Conservation (phyloP, 2,329 filamentous ascomycete genomes). For the Arthrocladium fulminans region DNA sequence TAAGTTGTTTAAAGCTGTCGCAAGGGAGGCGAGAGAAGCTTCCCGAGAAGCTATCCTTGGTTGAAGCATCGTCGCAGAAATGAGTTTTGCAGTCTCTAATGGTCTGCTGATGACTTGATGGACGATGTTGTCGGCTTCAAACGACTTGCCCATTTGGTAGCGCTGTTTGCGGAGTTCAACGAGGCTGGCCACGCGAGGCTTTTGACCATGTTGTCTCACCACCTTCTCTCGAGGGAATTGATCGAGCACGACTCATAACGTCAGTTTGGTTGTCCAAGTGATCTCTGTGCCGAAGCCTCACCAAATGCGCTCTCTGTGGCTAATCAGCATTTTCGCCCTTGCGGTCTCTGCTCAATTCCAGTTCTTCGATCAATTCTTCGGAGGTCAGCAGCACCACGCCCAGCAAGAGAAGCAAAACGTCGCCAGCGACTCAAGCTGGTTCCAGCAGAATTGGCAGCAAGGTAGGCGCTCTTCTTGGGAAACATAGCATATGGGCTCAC, state of each 20-base stretch:
- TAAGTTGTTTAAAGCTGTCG: slow-evolving; percentile 24
- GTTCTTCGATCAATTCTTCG: slow-evolving; percentile 99
- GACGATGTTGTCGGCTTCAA: not conserved
- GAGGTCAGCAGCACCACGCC: slow-evolving; percentile 47
- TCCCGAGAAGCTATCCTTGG: slow-evolving; percentile 35
- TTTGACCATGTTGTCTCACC: too few relatives aligned
- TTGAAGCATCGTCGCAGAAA: slow-evolving; percentile 33
- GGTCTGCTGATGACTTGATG: not conserved
- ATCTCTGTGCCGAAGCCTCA: not conserved
- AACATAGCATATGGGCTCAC: too few relatives aligned
- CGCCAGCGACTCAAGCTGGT: slow-evolving; percentile 73
- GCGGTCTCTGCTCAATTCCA: slow-evolving; percentile 69
- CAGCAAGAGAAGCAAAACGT: slow-evolving; percentile 63
- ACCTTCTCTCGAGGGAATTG: too few relatives aligned
- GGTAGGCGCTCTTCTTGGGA: too few relatives aligned
- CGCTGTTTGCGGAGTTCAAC: not conserved
- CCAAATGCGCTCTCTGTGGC: not conserved
- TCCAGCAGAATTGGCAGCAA: slow-evolving; percentile 58
- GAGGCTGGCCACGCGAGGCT: slow-evolving; percentile 1
- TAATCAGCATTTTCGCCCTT: slow-evolving; percentile 1
- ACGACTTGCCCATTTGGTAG: not conserved
- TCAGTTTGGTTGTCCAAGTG: too few relatives aligned
- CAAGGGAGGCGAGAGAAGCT: slow-evolving; percentile 27
- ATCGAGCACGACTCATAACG: too few relatives aligned
- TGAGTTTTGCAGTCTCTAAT: not conserved